Evolutionary conservation across 2,329 filamentous ascomycete species (phyloP), one percentile per base, ranked within the genome.

Genomic region (Onygena corvina): DNA sequence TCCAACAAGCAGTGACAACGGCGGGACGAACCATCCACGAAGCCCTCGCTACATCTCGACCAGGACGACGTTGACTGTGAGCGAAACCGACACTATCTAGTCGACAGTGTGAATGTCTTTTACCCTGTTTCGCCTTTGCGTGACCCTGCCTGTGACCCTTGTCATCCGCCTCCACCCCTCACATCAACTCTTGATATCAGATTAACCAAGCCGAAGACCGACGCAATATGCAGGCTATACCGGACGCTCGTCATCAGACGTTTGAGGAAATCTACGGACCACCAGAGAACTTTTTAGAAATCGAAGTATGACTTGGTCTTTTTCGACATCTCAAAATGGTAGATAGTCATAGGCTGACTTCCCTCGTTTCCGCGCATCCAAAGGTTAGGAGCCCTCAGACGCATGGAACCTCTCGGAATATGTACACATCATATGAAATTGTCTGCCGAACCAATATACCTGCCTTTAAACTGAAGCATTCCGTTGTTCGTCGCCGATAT

Each of bases 391-490:
- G 92, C 67, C 92, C 92, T 29, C 83, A 88, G 70, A 94, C 89
- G 23, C 87, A 94, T 69, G 92, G 93, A 65, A 88, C 92, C 63
- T 90, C 89, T 56, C 86, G 92, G 59, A 80, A 81, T 72, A 94
- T 94, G 88, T 96, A 96, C 75, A 98, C 92, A 49, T 92, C 93
- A 70, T 98, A 96, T 75, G 89, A 96, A 70, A 95, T 98, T 64
- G 78, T 94, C 60, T 94, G 92, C 74, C 83, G 86, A 61, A 98
- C 92, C 70, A 98, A 98, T 72, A 98, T 98, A 64, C 92, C 92
- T 51, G 89, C 92, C 60, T 98, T 98, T 78, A 96, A 96, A 74
- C 81, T 95, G 60, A 87, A 89, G 58, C 79, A 85, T 65, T 88
- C 82, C 56, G 80, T 81, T 58, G 92, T 98, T 54, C 87, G 89